These are phyloP conservation scores for Astragalus glycyphyllos DNA, from an alignment of 306 rosid species.

Conservation along the genomic window DNA sequence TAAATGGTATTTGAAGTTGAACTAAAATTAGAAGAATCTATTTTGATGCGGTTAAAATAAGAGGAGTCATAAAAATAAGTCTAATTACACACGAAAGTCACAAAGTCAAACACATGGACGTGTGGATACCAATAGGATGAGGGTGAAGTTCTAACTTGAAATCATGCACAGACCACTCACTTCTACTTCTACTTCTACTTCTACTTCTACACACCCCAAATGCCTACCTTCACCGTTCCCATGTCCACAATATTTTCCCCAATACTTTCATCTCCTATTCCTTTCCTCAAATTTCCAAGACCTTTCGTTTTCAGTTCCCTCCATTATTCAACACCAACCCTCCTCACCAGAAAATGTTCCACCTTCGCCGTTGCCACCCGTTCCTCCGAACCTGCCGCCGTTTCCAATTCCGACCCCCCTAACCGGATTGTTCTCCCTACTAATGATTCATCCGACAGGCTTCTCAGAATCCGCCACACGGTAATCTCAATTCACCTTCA, in stretches of 20 bases:
- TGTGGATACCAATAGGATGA: neutral
- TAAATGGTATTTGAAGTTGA: too few species aligned
- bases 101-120: neutral
- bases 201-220: conserved; percentile 35
- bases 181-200: neutral
- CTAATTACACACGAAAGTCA: neutral
- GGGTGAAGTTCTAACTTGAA: neutral
- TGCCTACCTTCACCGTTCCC: conserved; percentile 53
- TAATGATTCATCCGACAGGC: conserved; percentile 76
- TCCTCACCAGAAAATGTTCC: conserved; percentile 40
- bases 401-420: conserved; percentile 28
- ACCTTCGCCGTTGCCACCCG: conserved; percentile 60
- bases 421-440: conserved; percentile 71
- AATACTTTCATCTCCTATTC: conserved; percentile 33
- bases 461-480: conserved; percentile 94
- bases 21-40: too few species aligned
- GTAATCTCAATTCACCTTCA: conserved; percentile 44
- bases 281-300: conserved; percentile 43
- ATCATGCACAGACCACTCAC: neutral
- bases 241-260: conserved; percentile 34
- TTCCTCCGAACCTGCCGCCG: conserved; percentile 47
- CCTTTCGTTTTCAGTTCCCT: conserved; percentile 40
- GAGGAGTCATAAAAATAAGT: too few species aligned
- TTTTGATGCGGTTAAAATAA: too few species aligned
- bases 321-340: conserved; percentile 31